Percentiles rank a stretch among this genome's conserved stretches.
Conservation (phyloP, 1,284 basidiomycete species). For the Cryptococcus maquisensis region DNA sequence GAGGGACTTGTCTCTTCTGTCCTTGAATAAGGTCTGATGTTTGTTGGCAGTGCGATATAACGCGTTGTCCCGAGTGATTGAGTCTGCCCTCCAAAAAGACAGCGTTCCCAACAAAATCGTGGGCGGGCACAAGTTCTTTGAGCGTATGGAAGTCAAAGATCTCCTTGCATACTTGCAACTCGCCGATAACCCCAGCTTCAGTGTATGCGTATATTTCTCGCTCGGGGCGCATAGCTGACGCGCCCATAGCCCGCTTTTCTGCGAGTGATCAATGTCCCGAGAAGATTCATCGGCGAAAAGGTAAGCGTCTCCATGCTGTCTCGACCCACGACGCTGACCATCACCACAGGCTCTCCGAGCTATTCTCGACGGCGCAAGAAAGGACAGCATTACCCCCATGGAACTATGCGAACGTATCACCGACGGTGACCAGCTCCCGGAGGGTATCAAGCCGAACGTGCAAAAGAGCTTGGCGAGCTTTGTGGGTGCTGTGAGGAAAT, state of each 20-base stretch:
- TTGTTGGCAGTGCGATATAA: constrained; percentile 68
- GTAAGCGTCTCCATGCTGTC: constrained; percentile 43
- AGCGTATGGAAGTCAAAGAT: constrained; percentile 80
- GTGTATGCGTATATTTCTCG: constrained; percentile 25
- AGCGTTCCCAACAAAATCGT: constrained; percentile 74
- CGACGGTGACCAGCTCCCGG: constrained; percentile 53
- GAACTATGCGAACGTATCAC: constrained; percentile 61
- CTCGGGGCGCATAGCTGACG: background rate
- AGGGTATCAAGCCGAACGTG: constrained; percentile 63
- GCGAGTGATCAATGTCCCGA: constrained; percentile 73
- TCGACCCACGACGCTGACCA: constrained; percentile 1
- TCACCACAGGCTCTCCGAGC: constrained; percentile 58
- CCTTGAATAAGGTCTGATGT: background rate
- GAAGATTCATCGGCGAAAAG: constrained; percentile 77
- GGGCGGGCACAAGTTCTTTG: constrained; percentile 82
- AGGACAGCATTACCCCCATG: constrained; percentile 58
- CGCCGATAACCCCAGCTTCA: constrained; percentile 73
- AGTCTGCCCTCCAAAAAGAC: constrained; percentile 70
- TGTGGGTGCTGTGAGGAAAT: constrained; percentile 56
- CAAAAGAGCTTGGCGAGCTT: constrained; percentile 63
- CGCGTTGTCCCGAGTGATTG: constrained; percentile 72
- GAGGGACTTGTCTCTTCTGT: constrained; percentile 34
- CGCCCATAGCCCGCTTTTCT: constrained; percentile 60
- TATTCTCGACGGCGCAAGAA: constrained; percentile 57
- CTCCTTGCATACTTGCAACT: constrained; percentile 82